phyloP scores from a whole-genome alignment of 805 yeast genomes.

The Candida ulmi region DNA sequence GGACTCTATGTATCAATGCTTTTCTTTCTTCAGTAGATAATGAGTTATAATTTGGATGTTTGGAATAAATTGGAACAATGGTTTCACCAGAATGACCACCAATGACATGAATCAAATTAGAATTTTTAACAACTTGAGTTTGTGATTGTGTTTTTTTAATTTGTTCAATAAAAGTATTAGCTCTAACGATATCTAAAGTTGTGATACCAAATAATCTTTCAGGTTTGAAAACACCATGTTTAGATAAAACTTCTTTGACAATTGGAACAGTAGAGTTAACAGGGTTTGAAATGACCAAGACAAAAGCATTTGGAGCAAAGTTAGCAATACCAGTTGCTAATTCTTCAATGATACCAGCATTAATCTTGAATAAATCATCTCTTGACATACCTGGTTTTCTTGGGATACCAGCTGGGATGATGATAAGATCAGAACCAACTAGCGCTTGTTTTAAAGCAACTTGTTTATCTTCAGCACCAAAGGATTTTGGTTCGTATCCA shows the following conservation, averaged over 20 bases:
- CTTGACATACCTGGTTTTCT: slow-evolving; percentile 95
- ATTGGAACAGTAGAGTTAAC: slow-evolving; percentile 92
- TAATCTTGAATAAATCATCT: slow-evolving; percentile 80
- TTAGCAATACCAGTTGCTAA: slow-evolving; percentile 73
- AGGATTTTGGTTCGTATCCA: slow-evolving; percentile 55
- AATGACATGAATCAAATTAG: slow-evolving; percentile 46
- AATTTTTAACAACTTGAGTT: background rate
- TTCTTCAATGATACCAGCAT: slow-evolving; percentile 72
- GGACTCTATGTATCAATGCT: slow-evolving; percentile 77
- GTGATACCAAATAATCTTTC: slow-evolving; percentile 81
- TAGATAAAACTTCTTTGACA: slow-evolving; percentile 72
- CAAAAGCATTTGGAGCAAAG: slow-evolving; percentile 66
- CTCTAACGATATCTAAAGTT: slow-evolving; percentile 80
- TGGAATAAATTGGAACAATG: slow-evolving; percentile 66
- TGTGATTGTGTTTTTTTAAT: slow-evolving; percentile 38
- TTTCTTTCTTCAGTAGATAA: slow-evolving; percentile 20
- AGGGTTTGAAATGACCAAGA: slow-evolving; percentile 85
- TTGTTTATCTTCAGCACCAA: slow-evolving; percentile 46
- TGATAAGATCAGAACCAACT: slow-evolving; percentile 41
- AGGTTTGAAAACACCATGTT: slow-evolving; percentile 64
- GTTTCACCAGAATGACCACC: slow-evolving; percentile 98
- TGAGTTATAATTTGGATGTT: slow-evolving; percentile 11
- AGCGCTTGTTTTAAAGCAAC: slow-evolving; percentile 25
- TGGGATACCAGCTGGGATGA: slow-evolving; percentile 82
- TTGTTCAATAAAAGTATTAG: slow-evolving; percentile 56